Evolutionary conservation across 2,329 filamentous ascomycete genomes (phyloP), one percentile per base, ranked within the genome.

Genomic region (Aspergillus viridinutans): DNA sequence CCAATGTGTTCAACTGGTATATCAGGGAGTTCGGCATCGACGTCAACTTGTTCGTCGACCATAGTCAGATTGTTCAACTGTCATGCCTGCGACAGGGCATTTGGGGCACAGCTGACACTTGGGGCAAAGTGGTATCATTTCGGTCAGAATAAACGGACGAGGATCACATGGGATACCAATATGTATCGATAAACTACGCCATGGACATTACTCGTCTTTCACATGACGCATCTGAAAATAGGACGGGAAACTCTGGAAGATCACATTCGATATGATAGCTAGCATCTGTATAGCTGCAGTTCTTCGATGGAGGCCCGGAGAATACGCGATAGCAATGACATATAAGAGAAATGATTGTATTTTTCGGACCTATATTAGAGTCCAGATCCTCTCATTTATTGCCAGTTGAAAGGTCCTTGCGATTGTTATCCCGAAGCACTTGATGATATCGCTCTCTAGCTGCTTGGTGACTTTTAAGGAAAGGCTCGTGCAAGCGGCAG

Each of bases 21-120:
- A 74, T 83, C 49, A 71, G 80, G 17, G 80, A 84, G 65, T 84
- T 84, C 67, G 81, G 82, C 5, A 75, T 80, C 29, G 80, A 84
- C 62, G 80, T 84, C 45, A 84, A 84, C 60, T 60, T 83, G 32
- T 83, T 84, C 66, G 80, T 84, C 52, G 81, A 84, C 61, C 80
- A 83, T 64, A 82, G 80, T 40, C 81, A 84, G 72, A 83, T 83
- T 63, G 81, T 83, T 57, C 81, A 84, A 71, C 61, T 84, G 55
- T 78, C 74, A 25, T 81, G 80, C 56, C 64, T 83, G 59, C 72
- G 80, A 42, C 72, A 76, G 43, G 81, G 81, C 0, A 83, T 84
- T 47, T 83, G 80, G 80, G 81, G 81, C 2, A 83, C 78, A 67
- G 78, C 79, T 7, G 80, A 83, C 63, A 83, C 80, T 0, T 83